phyloP scores from a whole-genome alignment of 75 land plant genomes.

The Cunninghamia lanceolata region DNA sequence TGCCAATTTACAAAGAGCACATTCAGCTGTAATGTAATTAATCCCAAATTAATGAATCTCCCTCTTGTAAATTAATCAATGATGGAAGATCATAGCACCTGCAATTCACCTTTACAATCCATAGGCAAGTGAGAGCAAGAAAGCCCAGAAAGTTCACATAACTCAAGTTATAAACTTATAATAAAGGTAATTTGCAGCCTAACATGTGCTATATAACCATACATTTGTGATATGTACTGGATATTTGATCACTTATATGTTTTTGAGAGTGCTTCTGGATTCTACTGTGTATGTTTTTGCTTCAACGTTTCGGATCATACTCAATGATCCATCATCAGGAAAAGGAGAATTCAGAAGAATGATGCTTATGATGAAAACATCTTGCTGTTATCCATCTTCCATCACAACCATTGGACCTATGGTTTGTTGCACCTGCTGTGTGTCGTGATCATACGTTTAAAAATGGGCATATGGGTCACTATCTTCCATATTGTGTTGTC shows the following conservation, averaged over 20 bases:
- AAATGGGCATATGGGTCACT: neutral
- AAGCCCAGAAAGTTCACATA: neutral
- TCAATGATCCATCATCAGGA: no score
- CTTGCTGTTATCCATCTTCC: neutral
- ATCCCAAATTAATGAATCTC: neutral
- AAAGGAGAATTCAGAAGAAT: neutral
- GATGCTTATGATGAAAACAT: neutral
- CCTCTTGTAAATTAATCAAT: neutral
- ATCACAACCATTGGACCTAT: neutral
- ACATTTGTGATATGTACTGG: neutral
- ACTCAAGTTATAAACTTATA: neutral
- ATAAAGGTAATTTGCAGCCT: neutral
- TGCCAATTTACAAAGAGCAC: neutral
- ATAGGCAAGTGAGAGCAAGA: neutral
- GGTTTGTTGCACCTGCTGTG: neutral
- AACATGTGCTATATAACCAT: neutral
- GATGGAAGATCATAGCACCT: neutral
- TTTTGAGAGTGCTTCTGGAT: no score
- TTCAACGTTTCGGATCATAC: no score
- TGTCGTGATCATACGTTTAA: neutral
- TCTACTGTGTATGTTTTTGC: no score
- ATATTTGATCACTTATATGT: neutral
- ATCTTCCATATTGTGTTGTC: neutral
- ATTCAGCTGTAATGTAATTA: neutral
- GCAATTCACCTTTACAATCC: neutral